Percentiles rank a stretch among this genome's conserved stretches.
Evolutionary conservation across 1,284 basidiomycete genomes (phyloP).

Genomic region (Blastosporella zonata): DNA sequence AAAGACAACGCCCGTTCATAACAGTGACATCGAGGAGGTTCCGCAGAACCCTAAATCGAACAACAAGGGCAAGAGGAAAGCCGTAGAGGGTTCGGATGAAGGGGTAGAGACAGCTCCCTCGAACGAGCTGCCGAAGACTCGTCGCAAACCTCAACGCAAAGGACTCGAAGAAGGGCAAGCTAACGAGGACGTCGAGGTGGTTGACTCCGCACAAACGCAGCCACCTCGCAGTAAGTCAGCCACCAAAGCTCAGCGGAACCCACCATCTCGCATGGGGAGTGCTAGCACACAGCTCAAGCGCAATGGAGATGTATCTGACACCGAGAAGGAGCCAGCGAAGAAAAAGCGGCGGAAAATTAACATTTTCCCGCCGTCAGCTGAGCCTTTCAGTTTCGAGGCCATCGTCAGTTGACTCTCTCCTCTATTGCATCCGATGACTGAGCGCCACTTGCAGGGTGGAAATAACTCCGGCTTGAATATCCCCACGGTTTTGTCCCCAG

Average conservation of each 20-base stretch:
- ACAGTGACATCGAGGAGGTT: constrained; percentile 10
- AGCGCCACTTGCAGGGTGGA: constrained; percentile 23
- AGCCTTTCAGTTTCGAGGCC: constrained; percentile 29
- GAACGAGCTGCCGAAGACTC: constrained; percentile 14
- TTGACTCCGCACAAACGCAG: constrained; percentile 11
- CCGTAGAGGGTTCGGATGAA: constrained; percentile 21
- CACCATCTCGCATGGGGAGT: constrained; percentile 17
- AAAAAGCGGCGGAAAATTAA: constrained; percentile 64
- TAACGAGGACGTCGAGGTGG: constrained; percentile 23
- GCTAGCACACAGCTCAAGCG: constrained; percentile 19
- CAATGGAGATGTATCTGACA: constrained; percentile 23
- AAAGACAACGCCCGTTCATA: constrained; percentile 7
- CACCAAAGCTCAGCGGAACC: constrained; percentile 13
- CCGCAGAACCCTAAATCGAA: constrained; percentile 12
- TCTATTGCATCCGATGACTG: not conserved
- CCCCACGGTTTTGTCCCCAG: constrained; percentile 59
- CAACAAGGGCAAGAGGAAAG: constrained; percentile 31
- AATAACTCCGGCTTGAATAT: constrained; percentile 46
- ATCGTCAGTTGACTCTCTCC: constrained; percentile 26
- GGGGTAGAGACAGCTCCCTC: constrained; percentile 9
- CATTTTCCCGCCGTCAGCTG: constrained; percentile 39
- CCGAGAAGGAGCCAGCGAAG: constrained; percentile 28
- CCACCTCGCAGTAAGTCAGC: constrained; percentile 9
- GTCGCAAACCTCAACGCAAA: constrained; percentile 17
- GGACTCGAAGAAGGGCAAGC: constrained; percentile 11